Conservation (phyloP, 2,329 filamentous ascomycete species). For the Talaromyces sp. region DNA sequence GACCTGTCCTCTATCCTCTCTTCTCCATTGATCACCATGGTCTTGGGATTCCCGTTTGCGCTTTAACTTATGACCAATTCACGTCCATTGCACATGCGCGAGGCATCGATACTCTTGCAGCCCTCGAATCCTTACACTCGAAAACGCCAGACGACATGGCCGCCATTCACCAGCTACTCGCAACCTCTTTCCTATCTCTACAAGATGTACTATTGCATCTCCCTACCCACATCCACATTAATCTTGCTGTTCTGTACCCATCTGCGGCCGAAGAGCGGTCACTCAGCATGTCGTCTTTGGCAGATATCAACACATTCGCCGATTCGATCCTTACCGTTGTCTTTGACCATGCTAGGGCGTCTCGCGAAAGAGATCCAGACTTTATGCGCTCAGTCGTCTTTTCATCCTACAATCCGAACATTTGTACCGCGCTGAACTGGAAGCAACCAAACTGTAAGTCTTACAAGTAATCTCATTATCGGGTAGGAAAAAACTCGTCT, state of each 20-base stretch:
- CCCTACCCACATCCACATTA: slow-evolving; percentile 76
- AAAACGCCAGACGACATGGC: slow-evolving; percentile 46
- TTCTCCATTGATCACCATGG: slow-evolving; percentile 75
- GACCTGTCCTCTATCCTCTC: slow-evolving; percentile 80
- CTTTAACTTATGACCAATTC: slow-evolving; percentile 63
- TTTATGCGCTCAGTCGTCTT: slow-evolving; percentile 85
- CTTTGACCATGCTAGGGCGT: slow-evolving; percentile 78
- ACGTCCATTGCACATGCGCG: slow-evolving; percentile 40
- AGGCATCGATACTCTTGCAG: slow-evolving; percentile 22
- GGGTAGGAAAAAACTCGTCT: not conserved
- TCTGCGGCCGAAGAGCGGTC: slow-evolving; percentile 66
- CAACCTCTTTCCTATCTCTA: slow-evolving; percentile 72
- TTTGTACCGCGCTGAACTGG: slow-evolving; percentile 96
- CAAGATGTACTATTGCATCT: slow-evolving; percentile 70
- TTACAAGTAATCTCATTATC: not conserved
- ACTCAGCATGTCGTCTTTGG: slow-evolving; percentile 66
- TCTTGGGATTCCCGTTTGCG: slow-evolving; percentile 76
- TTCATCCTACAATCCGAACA: slow-evolving; percentile 82
- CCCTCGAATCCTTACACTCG: slow-evolving; percentile 26
- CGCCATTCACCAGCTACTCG: slow-evolving; percentile 67
- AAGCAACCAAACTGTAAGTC: slow-evolving; percentile 89
- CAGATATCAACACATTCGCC: slow-evolving; percentile 80
- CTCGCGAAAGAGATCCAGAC: slow-evolving; percentile 63
- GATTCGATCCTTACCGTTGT: slow-evolving; percentile 80
- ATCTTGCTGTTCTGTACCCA: slow-evolving; percentile 89